phyloP scores from a whole-genome alignment of 805 yeast genomes.

The Cyberlindnera euphorbiiphila region DNA sequence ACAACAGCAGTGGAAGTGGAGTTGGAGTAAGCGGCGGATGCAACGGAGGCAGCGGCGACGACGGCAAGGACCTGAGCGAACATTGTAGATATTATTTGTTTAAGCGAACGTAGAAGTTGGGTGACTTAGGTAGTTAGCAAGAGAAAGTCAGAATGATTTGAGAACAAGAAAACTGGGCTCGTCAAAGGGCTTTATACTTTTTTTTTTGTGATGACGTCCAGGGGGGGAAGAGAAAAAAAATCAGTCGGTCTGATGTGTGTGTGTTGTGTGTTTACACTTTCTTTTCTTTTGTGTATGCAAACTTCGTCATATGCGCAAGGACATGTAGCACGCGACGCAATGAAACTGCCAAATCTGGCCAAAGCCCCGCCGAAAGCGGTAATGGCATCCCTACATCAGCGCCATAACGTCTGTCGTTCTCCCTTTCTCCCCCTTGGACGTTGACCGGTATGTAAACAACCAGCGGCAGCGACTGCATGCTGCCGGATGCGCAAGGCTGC shows the following conservation, averaged over 20 bases:
- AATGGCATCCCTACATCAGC: slow-evolving; percentile 3
- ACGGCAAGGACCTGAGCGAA: slow-evolving; percentile 30
- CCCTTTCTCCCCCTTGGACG: too few relatives aligned
- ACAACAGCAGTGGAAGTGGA: slow-evolving; percentile 29
- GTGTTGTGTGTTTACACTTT: slow-evolving; percentile 7
- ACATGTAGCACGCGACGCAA: background rate
- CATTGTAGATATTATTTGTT: slow-evolving; percentile 25
- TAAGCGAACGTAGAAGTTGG: slow-evolving; percentile 30
- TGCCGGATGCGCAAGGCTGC: too few relatives aligned
- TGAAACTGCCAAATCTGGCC: slow-evolving; percentile 1
- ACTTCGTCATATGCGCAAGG: too few relatives aligned
- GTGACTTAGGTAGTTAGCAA: slow-evolving; percentile 22
- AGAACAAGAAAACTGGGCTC: slow-evolving; percentile 8
- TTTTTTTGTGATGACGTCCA: too few relatives aligned
- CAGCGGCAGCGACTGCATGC: too few relatives aligned
- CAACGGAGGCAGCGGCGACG: slow-evolving; percentile 28
- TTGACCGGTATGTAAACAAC: too few relatives aligned
- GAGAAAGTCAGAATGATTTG: slow-evolving; percentile 1
- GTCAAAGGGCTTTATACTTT: slow-evolving; percentile 16
- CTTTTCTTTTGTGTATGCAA: slow-evolving; percentile 1
- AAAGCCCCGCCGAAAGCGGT: slow-evolving; percentile 7
- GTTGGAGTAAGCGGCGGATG: slow-evolving; percentile 28
- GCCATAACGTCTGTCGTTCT: too few relatives aligned
- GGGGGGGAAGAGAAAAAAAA: too few relatives aligned
- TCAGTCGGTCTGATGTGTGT: too few relatives aligned